Evolutionary conservation across 148 eudicot species (phyloP).

Genomic region (Suaeda aralocaspica): DNA sequence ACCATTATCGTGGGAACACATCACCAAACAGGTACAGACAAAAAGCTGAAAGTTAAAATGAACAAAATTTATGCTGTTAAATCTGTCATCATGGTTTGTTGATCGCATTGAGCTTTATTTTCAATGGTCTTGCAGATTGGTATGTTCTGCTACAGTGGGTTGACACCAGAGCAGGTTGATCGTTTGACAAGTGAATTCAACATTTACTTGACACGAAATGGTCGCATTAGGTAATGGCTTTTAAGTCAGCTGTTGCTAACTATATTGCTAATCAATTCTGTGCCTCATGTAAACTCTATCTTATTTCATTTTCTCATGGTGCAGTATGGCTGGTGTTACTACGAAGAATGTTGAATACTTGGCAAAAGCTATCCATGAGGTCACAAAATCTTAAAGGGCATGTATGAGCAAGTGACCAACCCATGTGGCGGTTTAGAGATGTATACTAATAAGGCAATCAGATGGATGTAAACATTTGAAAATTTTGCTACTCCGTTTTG

Average conservation of each 20-base stretch:
- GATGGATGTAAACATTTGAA: background rate
- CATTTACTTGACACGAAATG: constrained; percentile 92
- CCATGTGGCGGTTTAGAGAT: background rate
- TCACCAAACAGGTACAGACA: constrained; percentile 75
- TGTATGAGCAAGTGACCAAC: background rate
- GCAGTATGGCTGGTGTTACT: constrained; percentile 96
- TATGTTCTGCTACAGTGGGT: constrained; percentile 98
- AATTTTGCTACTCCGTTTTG: background rate
- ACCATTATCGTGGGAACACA: constrained; percentile 91
- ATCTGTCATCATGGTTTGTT: background rate
- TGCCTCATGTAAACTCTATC: constrained; percentile 2
- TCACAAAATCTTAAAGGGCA: constrained; percentile 48
- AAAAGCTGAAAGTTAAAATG: background rate
- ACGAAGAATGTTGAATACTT: constrained; percentile 84
- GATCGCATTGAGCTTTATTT: background rate
- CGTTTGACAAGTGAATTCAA: constrained; percentile 78
- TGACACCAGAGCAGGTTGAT: constrained; percentile 96
- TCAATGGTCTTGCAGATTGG: constrained; percentile 60
- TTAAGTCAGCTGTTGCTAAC: background rate
- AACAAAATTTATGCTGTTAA: background rate
- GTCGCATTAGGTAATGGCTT: constrained; percentile 77
- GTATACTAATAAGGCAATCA: constrained; percentile 5
- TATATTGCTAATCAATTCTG: background rate
- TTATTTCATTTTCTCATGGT: background rate
- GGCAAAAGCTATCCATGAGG: constrained; percentile 93